Conservation (phyloP, 345 rosid genomes). For the Camelina hispida region DNA sequence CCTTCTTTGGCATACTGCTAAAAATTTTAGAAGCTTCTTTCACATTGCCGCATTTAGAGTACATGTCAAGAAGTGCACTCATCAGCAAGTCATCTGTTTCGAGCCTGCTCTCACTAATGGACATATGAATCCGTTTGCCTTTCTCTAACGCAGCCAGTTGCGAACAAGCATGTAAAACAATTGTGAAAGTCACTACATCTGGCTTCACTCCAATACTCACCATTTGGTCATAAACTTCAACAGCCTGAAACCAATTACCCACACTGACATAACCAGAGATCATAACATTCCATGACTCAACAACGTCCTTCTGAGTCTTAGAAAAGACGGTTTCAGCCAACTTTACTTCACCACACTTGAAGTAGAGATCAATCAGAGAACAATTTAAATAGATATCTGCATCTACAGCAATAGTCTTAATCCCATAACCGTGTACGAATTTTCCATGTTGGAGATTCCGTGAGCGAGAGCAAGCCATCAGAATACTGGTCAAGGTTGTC, state of each 20-base stretch:
- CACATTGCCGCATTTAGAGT: slow-evolving; percentile 83
- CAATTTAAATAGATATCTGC: slow-evolving; percentile 48
- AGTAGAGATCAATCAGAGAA: slow-evolving; percentile 65
- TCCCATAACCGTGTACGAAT: slow-evolving; percentile 58
- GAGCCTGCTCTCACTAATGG: slow-evolving; percentile 42
- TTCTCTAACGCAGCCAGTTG: slow-evolving; percentile 68
- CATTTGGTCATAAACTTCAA: slow-evolving; percentile 54
- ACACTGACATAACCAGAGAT: slow-evolving; percentile 61
- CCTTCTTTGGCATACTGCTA: slow-evolving; percentile 51
- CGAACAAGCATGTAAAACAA: slow-evolving; percentile 67
- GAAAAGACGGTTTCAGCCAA: slow-evolving; percentile 60
- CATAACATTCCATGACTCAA: slow-evolving; percentile 67
- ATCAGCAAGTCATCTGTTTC: slow-evolving; percentile 56
- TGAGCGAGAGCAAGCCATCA: slow-evolving; percentile 68
- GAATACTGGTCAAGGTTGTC: slow-evolving; percentile 61
- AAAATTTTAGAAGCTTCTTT: slow-evolving; percentile 60
- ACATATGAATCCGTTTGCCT: slow-evolving; percentile 66
- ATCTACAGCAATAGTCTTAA: slow-evolving; percentile 45
- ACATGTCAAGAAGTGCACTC: slow-evolving; percentile 85
- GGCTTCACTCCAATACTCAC: slow-evolving; percentile 52
- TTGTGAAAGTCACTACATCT: slow-evolving; percentile 66
- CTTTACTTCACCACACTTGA: slow-evolving; percentile 59
- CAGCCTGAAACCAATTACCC: slow-evolving; percentile 60
- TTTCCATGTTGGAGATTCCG: slow-evolving; percentile 59
- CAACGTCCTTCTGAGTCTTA: slow-evolving; percentile 40